Percentiles rank a stretch among this genome's conserved stretches.
These are phyloP conservation scores for Phytopythium ostracodes DNA, from an alignment of 352 stramenopile genomes.

Conservation along the genomic window DNA sequence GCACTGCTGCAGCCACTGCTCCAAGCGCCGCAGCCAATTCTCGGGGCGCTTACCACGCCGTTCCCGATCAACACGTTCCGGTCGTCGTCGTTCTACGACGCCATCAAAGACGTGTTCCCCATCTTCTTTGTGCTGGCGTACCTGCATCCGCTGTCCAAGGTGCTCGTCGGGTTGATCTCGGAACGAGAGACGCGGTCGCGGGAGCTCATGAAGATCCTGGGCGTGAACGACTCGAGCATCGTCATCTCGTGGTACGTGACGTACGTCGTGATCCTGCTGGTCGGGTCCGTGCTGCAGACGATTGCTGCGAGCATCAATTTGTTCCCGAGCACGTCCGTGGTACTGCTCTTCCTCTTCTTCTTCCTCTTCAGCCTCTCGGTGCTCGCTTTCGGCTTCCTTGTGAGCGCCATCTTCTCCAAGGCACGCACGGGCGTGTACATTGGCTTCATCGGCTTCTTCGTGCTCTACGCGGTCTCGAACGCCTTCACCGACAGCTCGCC, in stretches of 20 bases:
- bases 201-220: slow-evolving; percentile 90
- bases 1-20: slow-evolving; percentile 24
- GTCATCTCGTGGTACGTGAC: slow-evolving; percentile 79
- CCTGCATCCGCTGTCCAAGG: slow-evolving; percentile 78
- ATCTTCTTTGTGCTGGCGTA: slow-evolving; percentile 90
- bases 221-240: slow-evolving; percentile 75
- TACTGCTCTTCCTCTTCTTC: slow-evolving; percentile 77
- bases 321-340: slow-evolving; percentile 30
- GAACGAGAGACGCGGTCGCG: slow-evolving; percentile 88
- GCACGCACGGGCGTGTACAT: slow-evolving; percentile 54
- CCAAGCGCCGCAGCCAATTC: slow-evolving; percentile 38
- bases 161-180: slow-evolving; percentile 79
- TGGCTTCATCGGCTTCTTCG: slow-evolving; percentile 82
- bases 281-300: slow-evolving; percentile 54
- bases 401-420: slow-evolving; percentile 75
- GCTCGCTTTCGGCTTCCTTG: slow-evolving; percentile 48
- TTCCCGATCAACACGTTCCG: slow-evolving; percentile 36
- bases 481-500: slow-evolving; percentile 24
- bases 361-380: slow-evolving; percentile 59
- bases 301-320: slow-evolving; percentile 37
- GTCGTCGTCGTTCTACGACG: slow-evolving; percentile 55
- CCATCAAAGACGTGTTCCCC: slow-evolving; percentile 48
- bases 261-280: slow-evolving; percentile 78
- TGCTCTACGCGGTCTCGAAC: slow-evolving; percentile 68
- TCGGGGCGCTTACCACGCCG: slow-evolving; percentile 23